Percentiles rank a stretch among this genome's conserved stretches.
phyloP scores from a whole-genome alignment of 805 yeast genomes.

The Zygosaccharomyces gambellarensis region DNA sequence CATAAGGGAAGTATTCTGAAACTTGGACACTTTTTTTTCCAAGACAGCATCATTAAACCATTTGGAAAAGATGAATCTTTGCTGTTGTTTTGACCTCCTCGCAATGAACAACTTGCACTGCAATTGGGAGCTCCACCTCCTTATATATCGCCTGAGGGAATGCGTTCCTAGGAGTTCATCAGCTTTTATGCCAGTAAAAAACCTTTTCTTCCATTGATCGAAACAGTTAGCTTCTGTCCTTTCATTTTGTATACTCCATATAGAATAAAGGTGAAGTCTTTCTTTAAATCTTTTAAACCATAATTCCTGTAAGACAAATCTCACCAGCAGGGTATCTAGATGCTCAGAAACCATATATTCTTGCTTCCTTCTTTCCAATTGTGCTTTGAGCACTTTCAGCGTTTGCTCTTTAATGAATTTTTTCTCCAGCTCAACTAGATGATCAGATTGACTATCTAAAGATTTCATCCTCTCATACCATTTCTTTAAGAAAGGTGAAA shows the following conservation, averaged over 20 bases:
- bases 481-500: conserved; percentile 4
- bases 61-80: background rate
- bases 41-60: conserved; percentile 2
- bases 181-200: conserved; percentile 9
- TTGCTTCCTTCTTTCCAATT: conserved; percentile 9
- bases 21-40: background rate
- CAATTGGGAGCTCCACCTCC: conserved; percentile 7
- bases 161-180: background rate
- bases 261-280: conserved; percentile 12
- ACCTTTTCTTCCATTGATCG: conserved; percentile 9
- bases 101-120: background rate
- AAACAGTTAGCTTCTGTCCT: conserved; percentile 5
- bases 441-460: background rate
- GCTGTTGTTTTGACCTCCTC: background rate
- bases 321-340: conserved; percentile 8
- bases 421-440: conserved; percentile 8
- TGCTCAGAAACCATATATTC: conserved; percentile 10
- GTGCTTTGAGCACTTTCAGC: conserved; percentile 5
- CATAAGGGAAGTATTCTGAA: background rate
- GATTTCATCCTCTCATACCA: conserved; percentile 5
- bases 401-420: conserved; percentile 11
- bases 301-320: conserved; percentile 14
- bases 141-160: background rate
- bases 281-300: conserved; percentile 25
- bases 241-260: conserved; percentile 9